Evolutionary conservation across 1,284 basidiomycete species (phyloP), one percentile per base, ranked within the genome.

Genomic region (Marasmius fiardii): DNA sequence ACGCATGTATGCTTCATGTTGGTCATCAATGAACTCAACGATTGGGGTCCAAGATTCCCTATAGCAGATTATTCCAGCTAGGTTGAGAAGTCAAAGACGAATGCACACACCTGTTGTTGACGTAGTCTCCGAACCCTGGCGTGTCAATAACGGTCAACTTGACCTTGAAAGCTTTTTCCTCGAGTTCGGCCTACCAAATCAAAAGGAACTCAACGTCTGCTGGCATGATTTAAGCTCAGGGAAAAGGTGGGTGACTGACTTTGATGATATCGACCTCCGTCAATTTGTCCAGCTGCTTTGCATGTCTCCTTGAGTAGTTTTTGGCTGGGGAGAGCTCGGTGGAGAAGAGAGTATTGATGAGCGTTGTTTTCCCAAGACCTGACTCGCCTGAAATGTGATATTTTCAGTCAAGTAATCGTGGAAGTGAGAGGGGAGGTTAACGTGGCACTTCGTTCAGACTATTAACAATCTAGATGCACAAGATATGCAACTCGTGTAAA

Each of bases 101-200:
- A 16, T 35, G 39, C 1, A 20, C n/a, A 18, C 39, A 41, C 39
- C 39, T 88, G 84, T 99, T 99, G 88, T 99, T 98, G 77, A 99
- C 95, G 68, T 98, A 98, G 88, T 99, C 96, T 41, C 96, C 96
- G 64, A 98, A 99, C 18, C 96, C 96, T 58, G 96, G 96, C 21
- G 95, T 98, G 75, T 99, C 96, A 67, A 99, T 96, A 69, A 98
- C 95, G 24, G 92, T 96, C 60, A 99, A 86, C 82, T 98, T 98
- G 79, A 98, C 95, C 75, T 95, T 97, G 87, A 99, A 99, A 67
- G 94, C 91, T 73, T 97, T 94, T 77, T 99, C 96, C 75, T 99
- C 97, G 31, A 99, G 86, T 77, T 98, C 92, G 58, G 93, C 93
- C 78, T 41, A 20, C 4, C 11, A 41, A 1, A 18, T n/a, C 11